Conservation (phyloP, 352 stramenopile genomes). For the Halophytophthora batemanensis region DNA sequence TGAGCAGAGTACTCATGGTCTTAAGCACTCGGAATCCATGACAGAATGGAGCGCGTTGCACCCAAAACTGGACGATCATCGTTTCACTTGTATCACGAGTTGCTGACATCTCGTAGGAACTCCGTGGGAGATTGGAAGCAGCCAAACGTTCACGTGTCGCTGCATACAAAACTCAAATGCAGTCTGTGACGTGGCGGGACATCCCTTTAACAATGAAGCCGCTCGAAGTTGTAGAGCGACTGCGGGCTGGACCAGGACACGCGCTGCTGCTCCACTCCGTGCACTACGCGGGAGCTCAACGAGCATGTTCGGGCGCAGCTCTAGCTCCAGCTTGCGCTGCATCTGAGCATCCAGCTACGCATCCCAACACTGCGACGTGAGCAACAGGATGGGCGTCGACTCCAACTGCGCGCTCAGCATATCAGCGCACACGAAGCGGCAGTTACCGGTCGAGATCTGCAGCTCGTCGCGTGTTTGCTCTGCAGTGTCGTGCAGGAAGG, state of each 20-base stretch:
- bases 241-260: constrained; percentile 47
- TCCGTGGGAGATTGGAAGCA: not conserved
- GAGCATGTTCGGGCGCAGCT: constrained; percentile 27
- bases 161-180: not conserved
- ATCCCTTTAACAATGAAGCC: not conserved
- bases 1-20: too few relatives aligned
- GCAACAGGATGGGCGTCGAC: constrained; percentile 31
- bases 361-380: constrained; percentile 71
- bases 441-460: constrained; percentile 7
- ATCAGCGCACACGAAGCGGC: constrained; percentile 34
- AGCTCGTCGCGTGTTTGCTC: constrained; percentile 14
- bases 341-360: constrained; percentile 27
- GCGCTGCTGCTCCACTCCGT: constrained; percentile 15
- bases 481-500: constrained; percentile 34
- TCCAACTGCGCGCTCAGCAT: constrained; percentile 37
- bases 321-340: constrained; percentile 34
- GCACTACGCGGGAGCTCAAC: constrained; percentile 31
- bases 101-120: too few relatives aligned
- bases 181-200: not conserved
- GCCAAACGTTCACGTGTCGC: not conserved
- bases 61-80: too few relatives aligned
- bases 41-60: too few relatives aligned
- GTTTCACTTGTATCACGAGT: too few relatives aligned
- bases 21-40: too few relatives aligned
- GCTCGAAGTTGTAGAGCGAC: constrained; percentile 36